A percentile compares a stretch with the other conserved stretches of the same genome.
These are phyloP conservation scores for Linum usitatissimum DNA, from an alignment of 345 rosid species.

Conservation along the genomic window DNA sequence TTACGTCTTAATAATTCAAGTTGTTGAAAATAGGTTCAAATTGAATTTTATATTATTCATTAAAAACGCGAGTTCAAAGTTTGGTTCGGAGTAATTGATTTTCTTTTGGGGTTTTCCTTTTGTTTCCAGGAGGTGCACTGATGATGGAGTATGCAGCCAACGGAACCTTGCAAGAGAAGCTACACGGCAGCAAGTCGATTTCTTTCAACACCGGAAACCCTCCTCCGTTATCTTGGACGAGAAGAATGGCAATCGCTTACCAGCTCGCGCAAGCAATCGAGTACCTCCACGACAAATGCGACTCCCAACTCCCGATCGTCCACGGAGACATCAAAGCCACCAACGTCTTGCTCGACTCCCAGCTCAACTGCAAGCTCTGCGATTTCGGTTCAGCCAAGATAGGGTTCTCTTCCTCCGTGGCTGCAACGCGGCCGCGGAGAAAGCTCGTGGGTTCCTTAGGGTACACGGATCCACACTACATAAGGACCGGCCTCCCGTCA, in stretches of 20 bases:
- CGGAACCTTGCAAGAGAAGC: constrained; percentile 67
- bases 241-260: constrained; percentile 48
- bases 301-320: constrained; percentile 41
- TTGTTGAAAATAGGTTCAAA: too few relatives aligned
- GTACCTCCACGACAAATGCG: constrained; percentile 61
- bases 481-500: constrained; percentile 65
- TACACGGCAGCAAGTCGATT: constrained; percentile 22
- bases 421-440: constrained; percentile 18
- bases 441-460: constrained; percentile 75
- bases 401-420: constrained; percentile 64
- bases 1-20: too few relatives aligned
- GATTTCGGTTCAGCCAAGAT: constrained; percentile 80
- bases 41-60: too few relatives aligned
- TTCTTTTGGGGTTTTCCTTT: neutral
- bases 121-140: constrained; percentile 51
- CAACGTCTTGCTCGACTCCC: constrained; percentile 58
- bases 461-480: constrained; percentile 78
- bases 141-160: constrained; percentile 55
- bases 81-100: neutral
- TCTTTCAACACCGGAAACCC: constrained; percentile 17
- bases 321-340: constrained; percentile 85
- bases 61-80: neutral
- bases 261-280: constrained; percentile 68
- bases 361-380: constrained; percentile 65
- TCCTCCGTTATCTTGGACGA: constrained; percentile 28